Percentiles rank a stretch among this genome's conserved stretches.
These are phyloP conservation scores for Nothophoma quercina DNA, from an alignment of 2,329 filamentous ascomycete genomes.

Conservation along the genomic window DNA sequence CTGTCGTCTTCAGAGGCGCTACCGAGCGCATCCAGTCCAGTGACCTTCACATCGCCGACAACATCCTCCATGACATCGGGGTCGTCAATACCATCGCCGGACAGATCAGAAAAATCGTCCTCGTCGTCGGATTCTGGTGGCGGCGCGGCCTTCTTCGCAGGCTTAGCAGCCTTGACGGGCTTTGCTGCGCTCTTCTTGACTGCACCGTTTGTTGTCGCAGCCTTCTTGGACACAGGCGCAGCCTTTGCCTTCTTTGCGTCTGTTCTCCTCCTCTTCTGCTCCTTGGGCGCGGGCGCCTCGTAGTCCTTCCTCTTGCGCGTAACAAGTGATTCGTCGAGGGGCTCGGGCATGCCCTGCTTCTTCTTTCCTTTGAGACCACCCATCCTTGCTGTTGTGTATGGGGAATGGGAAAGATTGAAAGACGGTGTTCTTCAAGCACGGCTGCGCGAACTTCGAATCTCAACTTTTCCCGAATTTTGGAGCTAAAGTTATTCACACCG, in stretches of 20 bases:
- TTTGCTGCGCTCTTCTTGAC: slow-evolving; percentile 30
- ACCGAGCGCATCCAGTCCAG: slow-evolving; percentile 50
- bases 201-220: slow-evolving; percentile 50
- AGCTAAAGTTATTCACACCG: no score
- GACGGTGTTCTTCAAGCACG: slow-evolving; percentile 18
- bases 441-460: slow-evolving; percentile 28
- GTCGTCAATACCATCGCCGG: slow-evolving; percentile 26
- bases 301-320: slow-evolving; percentile 88
- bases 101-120: slow-evolving; percentile 45
- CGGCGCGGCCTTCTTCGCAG: slow-evolving; percentile 42
- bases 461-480: slow-evolving; percentile 30
- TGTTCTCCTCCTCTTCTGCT: slow-evolving; percentile 66
- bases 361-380: slow-evolving; percentile 91
- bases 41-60: slow-evolving; percentile 43
- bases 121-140: slow-evolving; percentile 42
- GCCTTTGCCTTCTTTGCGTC: slow-evolving; percentile 45
- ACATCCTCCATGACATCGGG: slow-evolving; percentile 54
- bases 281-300: slow-evolving; percentile 56
- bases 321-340: slow-evolving; percentile 77
- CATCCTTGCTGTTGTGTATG: slow-evolving; percentile 61
- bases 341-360: slow-evolving; percentile 88
- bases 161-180: slow-evolving; percentile 37
- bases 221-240: slow-evolving; percentile 42
- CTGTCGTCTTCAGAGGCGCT: slow-evolving; percentile 47
- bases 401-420: slow-evolving; percentile 3